Percentiles rank a stretch among this genome's conserved stretches.
Conservation (phyloP, 305 asterid genomes). For the Ajuga reptans region DNA sequence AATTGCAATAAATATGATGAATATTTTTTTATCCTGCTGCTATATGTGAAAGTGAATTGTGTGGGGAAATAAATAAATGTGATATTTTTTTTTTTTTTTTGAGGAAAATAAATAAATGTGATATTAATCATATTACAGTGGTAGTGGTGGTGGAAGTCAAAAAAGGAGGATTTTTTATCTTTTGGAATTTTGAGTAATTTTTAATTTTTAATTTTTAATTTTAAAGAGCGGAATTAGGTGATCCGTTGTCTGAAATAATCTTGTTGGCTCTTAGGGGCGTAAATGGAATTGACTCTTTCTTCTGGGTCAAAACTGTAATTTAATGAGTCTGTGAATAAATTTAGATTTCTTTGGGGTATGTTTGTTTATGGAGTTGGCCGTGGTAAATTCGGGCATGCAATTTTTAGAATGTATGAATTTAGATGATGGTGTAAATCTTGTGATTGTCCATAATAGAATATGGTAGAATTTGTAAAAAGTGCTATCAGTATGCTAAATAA, state of each 20-base stretch:
- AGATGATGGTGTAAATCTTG: no score
- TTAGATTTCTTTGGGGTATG: neutral
- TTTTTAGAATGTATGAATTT: no score
- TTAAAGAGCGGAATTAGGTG: slow-evolving; percentile 34
- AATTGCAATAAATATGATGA: slow-evolving; percentile 11
- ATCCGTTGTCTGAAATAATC: slow-evolving; percentile 1
- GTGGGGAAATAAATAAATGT: slow-evolving; percentile 22
- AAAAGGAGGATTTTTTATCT: slow-evolving; percentile 18
- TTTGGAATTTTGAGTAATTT: slow-evolving; percentile 20
- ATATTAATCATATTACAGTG: no score
- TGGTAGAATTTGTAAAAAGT: no score
- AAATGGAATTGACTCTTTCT: neutral
- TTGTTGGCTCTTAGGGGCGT: neutral
- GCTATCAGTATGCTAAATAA: no score
- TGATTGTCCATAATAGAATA: no score
- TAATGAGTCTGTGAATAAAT: neutral
- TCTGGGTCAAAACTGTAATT: slow-evolving; percentile 3
- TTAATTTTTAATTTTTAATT: slow-evolving; percentile 28
- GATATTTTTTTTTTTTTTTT: no score
- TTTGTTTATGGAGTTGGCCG: no score
- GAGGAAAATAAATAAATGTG: slow-evolving; percentile 21
- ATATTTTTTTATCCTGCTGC: slow-evolving; percentile 2
- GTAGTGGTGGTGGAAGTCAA: slow-evolving; percentile 33
- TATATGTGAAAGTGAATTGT: slow-evolving; percentile 18
- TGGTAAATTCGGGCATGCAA: no score